Base-by-base conservation (phyloP, 257 asterid genomes). In the Buddleja alternifolia region DNA sequence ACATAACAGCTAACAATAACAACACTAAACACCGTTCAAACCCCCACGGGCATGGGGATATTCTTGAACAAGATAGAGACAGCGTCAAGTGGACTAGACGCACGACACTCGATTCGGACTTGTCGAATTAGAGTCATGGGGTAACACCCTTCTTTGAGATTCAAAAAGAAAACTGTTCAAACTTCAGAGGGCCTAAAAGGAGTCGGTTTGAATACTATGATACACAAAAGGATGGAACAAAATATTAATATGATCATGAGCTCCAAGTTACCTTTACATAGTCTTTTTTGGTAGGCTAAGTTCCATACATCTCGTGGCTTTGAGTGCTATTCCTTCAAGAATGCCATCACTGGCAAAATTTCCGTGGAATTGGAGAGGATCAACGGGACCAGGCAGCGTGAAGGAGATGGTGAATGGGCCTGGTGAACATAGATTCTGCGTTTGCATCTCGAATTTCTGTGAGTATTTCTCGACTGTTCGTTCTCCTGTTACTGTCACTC, bases 331-430 rank as follows among this genome's bases (percentile, higher is more conserved):
- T 29, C 95, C 98, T 70, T 89, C 96, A 17, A 89, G 84, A 71
- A 92, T 87, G 15, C 90, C 98, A 65, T 92, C 96, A 14, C 85
- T 80, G 36, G 86, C 86, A 66, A 92, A 92, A 50, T 78, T 87
- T 62, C 96, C 96, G 39, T 79, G 87, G 70, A 87, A 87, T 14
- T 81, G 82, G 51, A 65, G 87, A 66, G 96, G 92, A 70, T 87
- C 86, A 39, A 92, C 95, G 20, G 91, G 93, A n/a, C 98, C 98
- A 0, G 98, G 97, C 17, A 92, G 83, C 78, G 76, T 80, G 76
- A 92, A 92, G 2, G 94, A 83, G 73, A 92, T 76, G 47, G 87
- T 78, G 79, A 89, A 89, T 52, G 81, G 80, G 37, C 97, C 98
- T 0, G 96, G 76, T 10, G 95, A 96, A 50, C 96, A 84, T 8